Conservation (phyloP, 495 filamentous ascomycete species). For the Oleoguttula mirabilis region DNA sequence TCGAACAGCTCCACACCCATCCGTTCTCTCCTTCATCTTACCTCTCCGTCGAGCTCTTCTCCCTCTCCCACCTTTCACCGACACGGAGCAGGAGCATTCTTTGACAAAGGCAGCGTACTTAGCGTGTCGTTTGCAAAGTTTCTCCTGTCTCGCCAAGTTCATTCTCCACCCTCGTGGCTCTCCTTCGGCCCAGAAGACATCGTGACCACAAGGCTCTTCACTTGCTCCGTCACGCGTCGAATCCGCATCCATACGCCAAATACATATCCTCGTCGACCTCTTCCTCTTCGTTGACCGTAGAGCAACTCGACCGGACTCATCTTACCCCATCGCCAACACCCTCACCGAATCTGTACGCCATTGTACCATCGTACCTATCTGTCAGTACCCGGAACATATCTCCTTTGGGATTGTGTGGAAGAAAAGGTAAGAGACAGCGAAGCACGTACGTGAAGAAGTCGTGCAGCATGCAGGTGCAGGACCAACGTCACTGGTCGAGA, state of each 20-base stretch:
- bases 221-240: not conserved
- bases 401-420: slow-evolving; percentile 4
- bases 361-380: slow-evolving; percentile 9
- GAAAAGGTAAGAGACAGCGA: slow-evolving; percentile 21
- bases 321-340: too few species aligned
- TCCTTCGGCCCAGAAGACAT: slow-evolving; percentile 4
- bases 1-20: too few species aligned
- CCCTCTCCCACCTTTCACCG: too few species aligned
- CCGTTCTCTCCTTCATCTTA: too few species aligned
- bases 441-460: too few species aligned
- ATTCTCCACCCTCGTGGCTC: slow-evolving; percentile 2
- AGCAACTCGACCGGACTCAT: slow-evolving; percentile 21
- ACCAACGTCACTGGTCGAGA: too few species aligned
- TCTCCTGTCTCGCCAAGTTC: slow-evolving; percentile 9
- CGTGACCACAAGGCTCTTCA: slow-evolving; percentile 12
- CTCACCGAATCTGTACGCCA: slow-evolving; percentile 3
- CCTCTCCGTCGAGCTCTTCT: too few species aligned
- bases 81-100: too few species aligned
- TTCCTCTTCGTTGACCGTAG: slow-evolving; percentile 25
- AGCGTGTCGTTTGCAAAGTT: slow-evolving; percentile 13
- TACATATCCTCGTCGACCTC: slow-evolving; percentile 6
- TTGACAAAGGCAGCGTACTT: too few species aligned
- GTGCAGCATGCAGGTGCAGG: too few species aligned
- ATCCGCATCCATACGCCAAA: not conserved
- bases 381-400: not conserved